Base-by-base conservation (phyloP, 2,329 filamentous ascomycete species). In the Niveomyces coronatus region DNA sequence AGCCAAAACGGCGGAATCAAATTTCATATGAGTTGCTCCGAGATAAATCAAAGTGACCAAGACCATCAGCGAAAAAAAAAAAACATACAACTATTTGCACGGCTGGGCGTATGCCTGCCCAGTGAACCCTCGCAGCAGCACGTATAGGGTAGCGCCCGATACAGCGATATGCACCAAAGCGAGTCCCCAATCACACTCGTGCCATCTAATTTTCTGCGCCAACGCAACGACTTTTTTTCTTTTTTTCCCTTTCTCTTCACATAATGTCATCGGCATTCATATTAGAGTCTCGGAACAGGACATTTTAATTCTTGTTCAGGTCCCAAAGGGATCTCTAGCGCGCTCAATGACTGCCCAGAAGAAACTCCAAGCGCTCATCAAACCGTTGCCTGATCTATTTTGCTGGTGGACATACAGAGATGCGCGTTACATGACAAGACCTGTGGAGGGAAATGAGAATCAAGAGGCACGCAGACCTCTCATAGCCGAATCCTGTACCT, bases 201-300 rank as follows among this genome's bases (percentile, higher is more conserved):
- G 38, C 40, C 41, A 35, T 42, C 49, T 51, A 50, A 55, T 57
- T 55, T 40, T 30, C 29, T 11, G 31, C 31, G 31, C 19, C 19
- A 23, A 22, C n/a, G 15, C 34, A 36, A 28, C 24, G 27, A 26
- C 42, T 43, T 45, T 35, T 49, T 44, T 42, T n/a, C n/a, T 44
- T 55, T 55, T 55, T 60, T 54, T 60, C 60, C 61, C 64, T 65
- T 69, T 64, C 63, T 60, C 62, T 68, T 61, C 62, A 66, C 68
- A 64, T 70, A 89, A 85, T 85, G 79, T 85, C 77, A 76, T 70
- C 58, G 79, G 81, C 86, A 81, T 83, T 81, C 77, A 84, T 85
- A 84, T 89, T 96, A 96, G 91, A 98, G 91, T 98, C 91, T 93
- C 89, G 88, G 83, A 83, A 79, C 78, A 84, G 78, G 83, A 77